A percentile compares a stretch with the other conserved stretches of the same genome.
These are phyloP conservation scores for Heliosperma pusillum DNA, from an alignment of 148 eudicot genomes.

Conservation along the genomic window DNA sequence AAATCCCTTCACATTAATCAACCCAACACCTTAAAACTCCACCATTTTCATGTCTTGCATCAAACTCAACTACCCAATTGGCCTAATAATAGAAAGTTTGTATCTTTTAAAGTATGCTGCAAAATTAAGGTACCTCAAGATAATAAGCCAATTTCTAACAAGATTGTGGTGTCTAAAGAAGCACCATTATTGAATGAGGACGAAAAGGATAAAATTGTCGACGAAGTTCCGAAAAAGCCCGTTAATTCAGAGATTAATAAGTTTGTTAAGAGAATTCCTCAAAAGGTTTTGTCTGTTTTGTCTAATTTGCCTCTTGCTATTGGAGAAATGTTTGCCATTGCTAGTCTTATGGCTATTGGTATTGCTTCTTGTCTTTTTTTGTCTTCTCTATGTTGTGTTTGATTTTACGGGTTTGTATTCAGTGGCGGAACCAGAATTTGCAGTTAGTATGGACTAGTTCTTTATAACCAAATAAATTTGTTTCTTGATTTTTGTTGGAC, in stretches of 20 bases:
- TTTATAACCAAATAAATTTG: too few relatives aligned
- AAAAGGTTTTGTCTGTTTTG: constrained; percentile 54
- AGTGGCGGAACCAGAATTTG: neutral
- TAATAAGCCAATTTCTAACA: constrained; percentile 31
- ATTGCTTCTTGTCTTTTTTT: constrained; percentile 1
- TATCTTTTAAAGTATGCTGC: constrained; percentile 30
- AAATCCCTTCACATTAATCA: constrained; percentile 28
- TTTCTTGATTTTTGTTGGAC: neutral
- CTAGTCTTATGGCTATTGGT: constrained; percentile 90
- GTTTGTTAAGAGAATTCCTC: constrained; percentile 49
- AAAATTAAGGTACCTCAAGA: constrained; percentile 41
- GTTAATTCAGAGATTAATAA: constrained; percentile 15
- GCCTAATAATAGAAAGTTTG: constrained; percentile 8
- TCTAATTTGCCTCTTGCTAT: constrained; percentile 92
- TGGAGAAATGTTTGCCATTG: constrained; percentile 76
- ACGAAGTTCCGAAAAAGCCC: constrained; percentile 12
- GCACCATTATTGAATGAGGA: constrained; percentile 59
- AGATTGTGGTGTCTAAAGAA: constrained; percentile 43
- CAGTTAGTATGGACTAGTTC: neutral
- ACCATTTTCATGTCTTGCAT: constrained; percentile 15
- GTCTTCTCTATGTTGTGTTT: neutral
- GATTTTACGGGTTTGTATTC: neutral
- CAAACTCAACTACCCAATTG: constrained; percentile 23
- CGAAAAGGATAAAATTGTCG: constrained; percentile 9
- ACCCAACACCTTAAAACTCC: constrained; percentile 20